Percentiles rank a stretch among this genome's conserved stretches.
Conservation (phyloP, 306 rosid species). For the Cyamopsis tetragonoloba region DNA sequence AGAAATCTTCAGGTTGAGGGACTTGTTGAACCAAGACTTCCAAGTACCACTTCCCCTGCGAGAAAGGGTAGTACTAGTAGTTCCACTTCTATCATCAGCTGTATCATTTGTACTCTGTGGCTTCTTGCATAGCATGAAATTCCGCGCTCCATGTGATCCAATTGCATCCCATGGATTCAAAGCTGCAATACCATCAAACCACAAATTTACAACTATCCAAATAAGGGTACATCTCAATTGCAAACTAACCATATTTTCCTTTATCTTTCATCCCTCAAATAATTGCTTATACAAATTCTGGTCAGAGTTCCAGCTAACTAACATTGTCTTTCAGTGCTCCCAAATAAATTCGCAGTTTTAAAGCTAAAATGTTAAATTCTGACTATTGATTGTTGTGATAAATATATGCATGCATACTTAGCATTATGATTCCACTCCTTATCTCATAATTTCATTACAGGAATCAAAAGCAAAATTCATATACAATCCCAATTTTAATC, state of each 20-base stretch:
- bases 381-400: too few species aligned
- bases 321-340: too few species aligned
- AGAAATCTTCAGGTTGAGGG: slow-evolving; percentile 63
- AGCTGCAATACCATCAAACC: slow-evolving; percentile 43
- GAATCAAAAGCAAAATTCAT: too few species aligned
- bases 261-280: too few species aligned
- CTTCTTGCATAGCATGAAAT: slow-evolving; percentile 84
- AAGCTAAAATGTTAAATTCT: too few species aligned
- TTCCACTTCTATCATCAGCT: slow-evolving; percentile 12
- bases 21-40: slow-evolving; percentile 86
- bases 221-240: not conserved
- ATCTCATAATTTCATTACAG: too few species aligned
- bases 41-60: slow-evolving; percentile 63
- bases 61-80: not conserved
- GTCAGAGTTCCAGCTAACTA: too few species aligned
- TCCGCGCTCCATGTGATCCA: slow-evolving; percentile 77
- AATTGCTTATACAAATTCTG: not conserved
- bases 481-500: too few species aligned
- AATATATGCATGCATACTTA: too few species aligned
- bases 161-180: slow-evolving; percentile 76
- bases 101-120: slow-evolving; percentile 36
- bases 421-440: too few species aligned
- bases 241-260: too few species aligned
- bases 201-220: not conserved
- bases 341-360: too few species aligned